A percentile compares a stretch with the other conserved stretches of the same genome.
Conservation (phyloP, 164 flowering plant genomes). For the Nymphaea thermarum region DNA sequence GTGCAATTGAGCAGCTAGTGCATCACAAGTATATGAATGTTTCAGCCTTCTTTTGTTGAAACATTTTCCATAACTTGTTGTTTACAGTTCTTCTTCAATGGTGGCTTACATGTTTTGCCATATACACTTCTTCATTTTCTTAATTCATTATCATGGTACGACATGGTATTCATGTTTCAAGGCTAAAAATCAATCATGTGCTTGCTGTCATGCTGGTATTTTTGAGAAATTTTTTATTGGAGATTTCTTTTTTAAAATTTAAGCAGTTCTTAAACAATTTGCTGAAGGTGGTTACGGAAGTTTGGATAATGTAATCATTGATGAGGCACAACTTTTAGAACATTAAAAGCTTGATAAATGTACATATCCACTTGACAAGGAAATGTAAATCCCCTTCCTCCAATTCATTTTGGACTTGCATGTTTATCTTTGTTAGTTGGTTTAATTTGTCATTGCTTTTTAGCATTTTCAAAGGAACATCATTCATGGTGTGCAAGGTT, state of each 20-base stretch:
- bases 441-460: neutral
- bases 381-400: conserved; percentile 33
- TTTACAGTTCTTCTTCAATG: too few species aligned
- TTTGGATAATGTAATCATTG: conserved; percentile 38
- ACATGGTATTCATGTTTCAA: too few species aligned
- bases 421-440: neutral
- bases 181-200: too few species aligned
- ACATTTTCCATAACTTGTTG: too few species aligned
- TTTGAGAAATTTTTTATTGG: too few species aligned
- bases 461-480: conserved; percentile 94
- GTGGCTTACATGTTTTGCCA: too few species aligned
- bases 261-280: conserved; percentile 87
- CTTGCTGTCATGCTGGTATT: too few species aligned
- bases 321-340: conserved; percentile 59
- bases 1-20: too few species aligned
- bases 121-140: too few species aligned
- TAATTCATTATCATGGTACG: too few species aligned
- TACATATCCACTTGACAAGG: conserved; percentile 81
- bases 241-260: conserved; percentile 3
- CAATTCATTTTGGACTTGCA: neutral
- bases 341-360: conserved; percentile 78
- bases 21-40: too few species aligned
- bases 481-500: conserved; percentile 83
- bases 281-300: conserved; percentile 70
- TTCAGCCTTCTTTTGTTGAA: too few species aligned